These are phyloP conservation scores for Eutrema heterophyllum DNA, from an alignment of 345 rosid species.

Conservation along the genomic window DNA sequence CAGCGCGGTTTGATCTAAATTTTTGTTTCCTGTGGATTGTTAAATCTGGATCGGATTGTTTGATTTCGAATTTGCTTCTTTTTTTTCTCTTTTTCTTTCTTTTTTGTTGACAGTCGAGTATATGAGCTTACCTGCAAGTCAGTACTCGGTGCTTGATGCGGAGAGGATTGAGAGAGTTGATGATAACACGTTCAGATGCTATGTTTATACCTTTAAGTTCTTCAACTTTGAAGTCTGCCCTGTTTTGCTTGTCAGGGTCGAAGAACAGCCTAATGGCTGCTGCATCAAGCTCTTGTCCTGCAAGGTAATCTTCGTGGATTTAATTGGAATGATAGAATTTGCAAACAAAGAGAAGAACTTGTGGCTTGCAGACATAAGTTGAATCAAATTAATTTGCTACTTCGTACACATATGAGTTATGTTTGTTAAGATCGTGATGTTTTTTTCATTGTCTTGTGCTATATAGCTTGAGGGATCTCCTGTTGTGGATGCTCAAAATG, in stretches of 20 bases:
- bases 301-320: conserved; percentile 40
- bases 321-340: not conserved
- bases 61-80: not conserved
- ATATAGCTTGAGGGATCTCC: conserved; percentile 93
- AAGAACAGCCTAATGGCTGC: conserved; percentile 84
- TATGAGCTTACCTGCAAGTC: conserved; percentile 97
- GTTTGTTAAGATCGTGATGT: not conserved
- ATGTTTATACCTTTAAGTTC: conserved; percentile 78
- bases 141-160: conserved; percentile 95
- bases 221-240: conserved; percentile 91
- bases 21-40: not conserved
- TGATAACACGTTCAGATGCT: conserved; percentile 78
- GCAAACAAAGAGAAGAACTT: not conserved
- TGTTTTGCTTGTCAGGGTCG: conserved; percentile 83
- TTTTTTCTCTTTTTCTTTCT: not conserved
- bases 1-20: not conserved
- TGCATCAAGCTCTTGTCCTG: conserved; percentile 92
- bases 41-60: not conserved
- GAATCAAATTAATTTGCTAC: not conserved
- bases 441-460: conserved; percentile 28
- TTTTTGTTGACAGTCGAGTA: conserved; percentile 55
- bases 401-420: not conserved
- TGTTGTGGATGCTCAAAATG: conserved; percentile 80
- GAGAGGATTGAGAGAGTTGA: conserved; percentile 96
- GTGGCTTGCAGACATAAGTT: not conserved